phyloP scores from a whole-genome alignment of 768 basidiomycete species.

The Xerocomus spinulosus region DNA sequence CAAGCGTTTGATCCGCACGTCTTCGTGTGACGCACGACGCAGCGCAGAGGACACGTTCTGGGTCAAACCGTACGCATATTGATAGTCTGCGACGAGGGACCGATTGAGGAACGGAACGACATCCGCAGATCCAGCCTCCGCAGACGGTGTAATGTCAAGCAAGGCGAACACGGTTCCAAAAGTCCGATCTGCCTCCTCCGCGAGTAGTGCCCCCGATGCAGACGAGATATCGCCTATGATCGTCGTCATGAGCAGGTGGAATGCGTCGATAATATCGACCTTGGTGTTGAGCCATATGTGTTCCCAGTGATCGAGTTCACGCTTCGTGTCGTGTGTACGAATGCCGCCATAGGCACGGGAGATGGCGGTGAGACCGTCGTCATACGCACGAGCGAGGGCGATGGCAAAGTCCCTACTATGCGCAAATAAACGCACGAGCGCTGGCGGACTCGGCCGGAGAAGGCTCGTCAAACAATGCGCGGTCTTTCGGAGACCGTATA shows the following conservation, averaged over 20 bases:
- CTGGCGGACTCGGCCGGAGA: conserved; percentile 46
- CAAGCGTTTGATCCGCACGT: conserved; percentile 54
- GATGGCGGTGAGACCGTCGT: conserved; percentile 49
- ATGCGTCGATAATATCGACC: conserved; percentile 63
- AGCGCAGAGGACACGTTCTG: conserved; percentile 44
- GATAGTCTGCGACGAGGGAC: conserved; percentile 67
- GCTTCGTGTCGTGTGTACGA: conserved; percentile 22
- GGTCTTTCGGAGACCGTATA: conserved; percentile 63
- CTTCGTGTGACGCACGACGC: conserved; percentile 45
- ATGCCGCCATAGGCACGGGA: conserved; percentile 60
- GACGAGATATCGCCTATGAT: conserved; percentile 47
- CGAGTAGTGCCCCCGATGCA: conserved; percentile 41
- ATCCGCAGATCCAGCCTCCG: conserved; percentile 11
- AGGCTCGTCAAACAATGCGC: conserved; percentile 53
- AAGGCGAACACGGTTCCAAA: conserved; percentile 60
- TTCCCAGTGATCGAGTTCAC: conserved; percentile 61
- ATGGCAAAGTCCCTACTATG: conserved; percentile 49
- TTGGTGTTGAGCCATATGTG: conserved; percentile 69
- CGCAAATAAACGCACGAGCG: conserved; percentile 49
- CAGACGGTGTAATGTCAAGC: conserved; percentile 38
- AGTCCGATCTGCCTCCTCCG: conserved; percentile 45
- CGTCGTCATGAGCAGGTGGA: conserved; percentile 53
- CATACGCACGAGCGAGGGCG: conserved; percentile 57
- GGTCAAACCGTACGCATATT: conserved; percentile 59
- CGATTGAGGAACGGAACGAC: conserved; percentile 61